These are phyloP conservation scores for Chenopodium suecicum DNA, from an alignment of 148 eudicot genomes.

Conservation along the genomic window DNA sequence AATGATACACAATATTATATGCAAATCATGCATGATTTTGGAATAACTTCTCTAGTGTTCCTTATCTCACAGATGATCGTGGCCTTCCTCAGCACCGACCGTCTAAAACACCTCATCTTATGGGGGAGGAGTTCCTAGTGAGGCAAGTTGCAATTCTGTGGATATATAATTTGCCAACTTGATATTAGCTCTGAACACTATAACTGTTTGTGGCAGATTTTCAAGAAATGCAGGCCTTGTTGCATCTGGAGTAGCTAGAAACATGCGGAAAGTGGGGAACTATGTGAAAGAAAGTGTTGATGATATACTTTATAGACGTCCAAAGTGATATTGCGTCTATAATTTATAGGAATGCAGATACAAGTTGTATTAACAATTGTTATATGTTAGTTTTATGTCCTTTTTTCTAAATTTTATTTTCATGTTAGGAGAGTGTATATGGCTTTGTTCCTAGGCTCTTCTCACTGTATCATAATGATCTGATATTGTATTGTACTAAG, in stretches of 20 bases:
- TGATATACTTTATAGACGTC: conserved; percentile 69
- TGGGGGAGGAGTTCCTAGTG: conserved; percentile 67
- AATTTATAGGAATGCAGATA: neutral
- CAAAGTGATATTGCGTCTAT: conserved; percentile 46
- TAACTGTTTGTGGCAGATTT: conserved; percentile 46
- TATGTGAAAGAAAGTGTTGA: conserved; percentile 70
- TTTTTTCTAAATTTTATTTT: neutral
- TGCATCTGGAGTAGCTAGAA: conserved; percentile 84
- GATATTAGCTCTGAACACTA: neutral
- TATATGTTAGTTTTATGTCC: conserved; percentile 14
- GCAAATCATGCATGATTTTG: neutral
- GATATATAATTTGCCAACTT: neutral
- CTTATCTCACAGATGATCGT: conserved; percentile 41
- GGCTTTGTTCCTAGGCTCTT: conserved; percentile 5
- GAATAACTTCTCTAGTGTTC: conserved; percentile 10
- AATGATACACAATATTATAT: neutral
- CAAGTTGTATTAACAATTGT: conserved; percentile 3
- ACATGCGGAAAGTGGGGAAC: conserved; percentile 66
- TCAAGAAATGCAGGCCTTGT: conserved; percentile 75
- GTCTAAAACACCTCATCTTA: conserved; percentile 50
- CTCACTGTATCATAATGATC: conserved; percentile 17
- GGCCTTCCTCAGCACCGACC: conserved; percentile 50
- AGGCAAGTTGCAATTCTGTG: conserved; percentile 46
- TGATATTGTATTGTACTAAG: neutral
- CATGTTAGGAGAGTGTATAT: conserved; percentile 3